Conservation (phyloP, 108 stramenopile species). For the Pseudonitzschia delicatissima region DNA sequence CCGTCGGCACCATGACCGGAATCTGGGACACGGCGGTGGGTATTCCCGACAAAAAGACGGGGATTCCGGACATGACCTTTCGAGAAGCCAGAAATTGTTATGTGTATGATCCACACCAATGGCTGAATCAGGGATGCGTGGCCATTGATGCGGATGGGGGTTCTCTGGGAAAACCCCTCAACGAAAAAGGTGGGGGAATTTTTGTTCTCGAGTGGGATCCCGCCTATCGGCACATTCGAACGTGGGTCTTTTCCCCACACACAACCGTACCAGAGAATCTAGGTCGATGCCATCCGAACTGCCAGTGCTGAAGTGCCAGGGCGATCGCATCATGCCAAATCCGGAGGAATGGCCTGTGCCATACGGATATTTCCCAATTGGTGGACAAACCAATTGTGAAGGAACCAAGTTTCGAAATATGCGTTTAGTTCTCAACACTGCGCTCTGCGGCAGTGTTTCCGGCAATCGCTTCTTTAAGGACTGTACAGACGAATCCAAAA, state of each 20-base stretch:
- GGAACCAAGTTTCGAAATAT: conserved; percentile 81
- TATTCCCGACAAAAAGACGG: conserved; percentile 71
- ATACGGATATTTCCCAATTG: conserved; percentile 85
- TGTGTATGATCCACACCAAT: conserved; percentile 89
- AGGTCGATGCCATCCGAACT: conserved; percentile 52
- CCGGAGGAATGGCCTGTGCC: conserved; percentile 79
- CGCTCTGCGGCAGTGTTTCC: conserved; percentile 85
- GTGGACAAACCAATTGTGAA: conserved; percentile 63
- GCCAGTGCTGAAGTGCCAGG: conserved; percentile 35
- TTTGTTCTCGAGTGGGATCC: conserved; percentile 91
- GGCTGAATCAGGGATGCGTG: conserved; percentile 93
- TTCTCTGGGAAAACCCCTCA: conserved; percentile 74
- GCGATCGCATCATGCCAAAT: conserved; percentile 69
- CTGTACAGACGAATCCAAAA: conserved; percentile 54
- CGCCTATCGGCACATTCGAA: conserved; percentile 68
- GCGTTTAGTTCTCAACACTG: conserved; percentile 85
- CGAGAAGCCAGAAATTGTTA: conserved; percentile 70
- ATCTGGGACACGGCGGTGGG: conserved; percentile 83
- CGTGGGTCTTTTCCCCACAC: conserved; percentile 89
- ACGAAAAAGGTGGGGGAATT: conserved; percentile 84
- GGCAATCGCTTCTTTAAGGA: conserved; percentile 81
- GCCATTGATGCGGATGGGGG: conserved; percentile 60
- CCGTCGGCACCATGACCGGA: conserved; percentile 66
- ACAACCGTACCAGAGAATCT: conserved; percentile 70
- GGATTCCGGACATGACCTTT: conserved; percentile 47